Base-by-base conservation (phyloP, 495 filamentous ascomycete genomes). In the Rostrohypoxylon terebratum region DNA sequence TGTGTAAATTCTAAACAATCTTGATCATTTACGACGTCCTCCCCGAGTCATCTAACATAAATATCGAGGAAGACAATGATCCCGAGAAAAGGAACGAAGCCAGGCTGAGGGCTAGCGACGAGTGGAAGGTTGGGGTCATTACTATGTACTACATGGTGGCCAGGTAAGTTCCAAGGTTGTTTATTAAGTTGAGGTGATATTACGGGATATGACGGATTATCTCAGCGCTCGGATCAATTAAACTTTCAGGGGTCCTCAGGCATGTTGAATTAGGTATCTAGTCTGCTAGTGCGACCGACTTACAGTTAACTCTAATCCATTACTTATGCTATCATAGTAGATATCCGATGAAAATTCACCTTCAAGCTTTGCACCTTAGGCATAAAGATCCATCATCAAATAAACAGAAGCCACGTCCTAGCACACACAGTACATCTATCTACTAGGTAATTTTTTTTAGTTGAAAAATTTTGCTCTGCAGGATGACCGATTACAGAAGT, bases 101-200 rank as follows among this genome's bases (percentile, higher is more conserved):
- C 21, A 13, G 20, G 54, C 40, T 54, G 51, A n/a, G 42, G 45
- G 48, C 28, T 55, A 63, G 38, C n/a, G 54, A 14, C 25, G 20
- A 44, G 54, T 64, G 31, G 44, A 40, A 64, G 54, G 25, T 31
- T 63, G 38, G 21, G 21, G 58, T 20, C 50, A 53, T 59, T 67
- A n/a, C n/a, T n/a, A n/a, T n/a, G n/a, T n/a, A n/a, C n/a, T n/a
- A 23, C 51, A 51, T 67, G 63, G 23, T 72, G 59, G 51, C 34
- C 18, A 50, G 23, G 10, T 36, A 55, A 21, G 28, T 28, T 28
- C 28, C 28, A 3, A 28, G 28, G 45, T 59, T 68, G 58, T 68
- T 72, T 72, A 59, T 72, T 47, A 55, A 72, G 60, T 60, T 68
- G 70, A 73, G 55, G 59, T 59, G 61, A 66, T 73, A n/a, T n/a